Percentiles rank a stretch among this genome's conserved stretches.
These are phyloP conservation scores for Neolecta irregularis DNA, from an alignment of 1,139 yeast species.

Conservation along the genomic window DNA sequence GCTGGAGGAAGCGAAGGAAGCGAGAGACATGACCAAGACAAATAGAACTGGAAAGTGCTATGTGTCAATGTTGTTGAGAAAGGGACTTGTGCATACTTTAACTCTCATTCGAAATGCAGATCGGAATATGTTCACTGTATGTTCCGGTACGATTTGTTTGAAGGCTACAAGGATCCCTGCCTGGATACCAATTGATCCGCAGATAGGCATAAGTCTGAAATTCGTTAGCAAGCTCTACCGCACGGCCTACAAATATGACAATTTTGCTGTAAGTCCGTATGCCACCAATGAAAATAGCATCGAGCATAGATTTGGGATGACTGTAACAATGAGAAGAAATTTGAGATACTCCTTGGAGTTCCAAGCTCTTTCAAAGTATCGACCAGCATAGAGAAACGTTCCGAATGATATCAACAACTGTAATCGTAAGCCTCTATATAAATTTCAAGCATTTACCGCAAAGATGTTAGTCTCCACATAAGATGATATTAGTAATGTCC, in stretches of 20 bases:
- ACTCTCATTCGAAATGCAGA: constrained; percentile 49
- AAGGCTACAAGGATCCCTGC: constrained; percentile 71
- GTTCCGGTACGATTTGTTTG: constrained; percentile 82
- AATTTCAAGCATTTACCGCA: constrained; percentile 24
- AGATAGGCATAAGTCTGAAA: constrained; percentile 27
- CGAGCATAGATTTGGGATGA: constrained; percentile 43
- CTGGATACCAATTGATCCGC: constrained; percentile 60
- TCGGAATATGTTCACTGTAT: constrained; percentile 52
- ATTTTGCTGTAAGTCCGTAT: constrained; percentile 16
- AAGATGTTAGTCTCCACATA: constrained; percentile 51
- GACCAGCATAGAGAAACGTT: constrained; percentile 40
- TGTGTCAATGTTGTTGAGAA: neutral
- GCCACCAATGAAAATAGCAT: constrained; percentile 30
- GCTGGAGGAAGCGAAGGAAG: constrained; percentile 17
- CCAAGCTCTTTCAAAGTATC: constrained; percentile 39
- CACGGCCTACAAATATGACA: constrained; percentile 4
- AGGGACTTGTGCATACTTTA: constrained; percentile 23
- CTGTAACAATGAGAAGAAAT: constrained; percentile 43
- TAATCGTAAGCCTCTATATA: neutral
- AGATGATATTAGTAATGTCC: constrained; percentile 59
- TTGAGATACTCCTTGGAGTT: constrained; percentile 44
- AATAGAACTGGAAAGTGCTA: constrained; percentile 55
- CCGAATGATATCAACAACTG: constrained; percentile 29
- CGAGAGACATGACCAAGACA: constrained; percentile 30
- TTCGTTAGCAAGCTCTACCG: constrained; percentile 7